Evolutionary conservation across 805 yeast species (phyloP), one percentile per base, ranked within the genome.

Genomic region (Soucietia sequanensis): DNA sequence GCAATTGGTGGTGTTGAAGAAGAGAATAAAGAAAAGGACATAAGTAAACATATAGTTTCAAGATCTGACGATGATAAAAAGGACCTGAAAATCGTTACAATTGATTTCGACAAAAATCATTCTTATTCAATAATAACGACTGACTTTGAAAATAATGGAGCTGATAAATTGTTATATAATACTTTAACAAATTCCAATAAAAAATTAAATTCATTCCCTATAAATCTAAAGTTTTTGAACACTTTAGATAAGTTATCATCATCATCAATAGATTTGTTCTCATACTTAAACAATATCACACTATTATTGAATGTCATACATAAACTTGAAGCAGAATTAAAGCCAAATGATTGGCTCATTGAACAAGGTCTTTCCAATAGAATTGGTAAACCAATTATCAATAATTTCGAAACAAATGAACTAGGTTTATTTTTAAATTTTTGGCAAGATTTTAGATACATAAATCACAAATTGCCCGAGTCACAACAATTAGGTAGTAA

Each of bases 361-460:
- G 23, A 26, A 6, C 38, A 37, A 23, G 70, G 70, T 2, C 50
- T 33, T 21, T 22, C 42, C 4, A 53, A 43, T 36, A 31, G 47
- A 2, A 39, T 61, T 20, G 72, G 72, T 1, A 49, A 49, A 27
- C 44, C 60, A 4, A 28, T 33, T 8, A 42, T 58, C 13, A 62
- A 67, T 39, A 55, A 62, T 34, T 31, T 39, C 4, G 33, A 30
- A 1, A 24, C 26, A 5, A 44, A 46, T 4, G 42, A 50, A 30
- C 41, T 67, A 17, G 74, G 74, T 0, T 36, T 65, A 10, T 60
- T 58, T 29, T 40, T 63, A n/a, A 50, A 52, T 6, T 67, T 47
- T 34, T 68, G 72, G 72, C 46, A 50, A 30, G 69, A 62, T 35
- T 49, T 37, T 20, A 42, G 65, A 20, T 48, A 31, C 30, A 41